Percentiles rank a stretch among this genome's conserved stretches.
Conservation (phyloP, 2,329 filamentous ascomycete genomes). For the Septoria linicola region DNA sequence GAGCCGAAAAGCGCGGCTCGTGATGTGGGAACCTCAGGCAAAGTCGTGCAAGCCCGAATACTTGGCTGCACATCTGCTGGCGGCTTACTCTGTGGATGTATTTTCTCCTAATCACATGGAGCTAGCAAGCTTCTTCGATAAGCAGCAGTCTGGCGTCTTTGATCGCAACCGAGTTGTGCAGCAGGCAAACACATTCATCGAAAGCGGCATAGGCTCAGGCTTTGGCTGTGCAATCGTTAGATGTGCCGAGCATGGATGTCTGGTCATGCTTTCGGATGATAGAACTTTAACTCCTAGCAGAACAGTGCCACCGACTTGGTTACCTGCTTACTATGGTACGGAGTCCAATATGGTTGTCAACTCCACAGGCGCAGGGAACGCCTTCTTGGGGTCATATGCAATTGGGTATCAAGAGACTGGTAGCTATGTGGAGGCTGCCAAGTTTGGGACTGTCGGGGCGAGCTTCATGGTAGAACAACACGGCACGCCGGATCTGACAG, state of each 20-base stretch:
- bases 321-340: slow-evolving; percentile 24
- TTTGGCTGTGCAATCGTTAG: slow-evolving; percentile 27
- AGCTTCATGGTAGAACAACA: slow-evolving; percentile 32
- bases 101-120: slow-evolving; percentile 37
- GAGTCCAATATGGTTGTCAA: slow-evolving; percentile 27
- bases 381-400: slow-evolving; percentile 31
- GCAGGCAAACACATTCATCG: slow-evolving; percentile 26
- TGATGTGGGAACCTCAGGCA: slow-evolving; percentile 35
- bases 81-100: slow-evolving; percentile 24
- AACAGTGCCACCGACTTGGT: slow-evolving; percentile 18
- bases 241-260: slow-evolving; percentile 30
- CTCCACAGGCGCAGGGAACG: slow-evolving; percentile 34
- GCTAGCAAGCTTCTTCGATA: slow-evolving; percentile 28
- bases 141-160: slow-evolving; percentile 5
- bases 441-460: slow-evolving; percentile 31
- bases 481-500: slow-evolving; percentile 42
- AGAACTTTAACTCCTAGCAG: background rate
- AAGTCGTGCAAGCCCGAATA: slow-evolving; percentile 29
- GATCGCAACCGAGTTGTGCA: slow-evolving; percentile 20
- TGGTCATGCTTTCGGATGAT: slow-evolving; percentile 17
- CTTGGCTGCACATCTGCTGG: slow-evolving; percentile 22
- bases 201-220: slow-evolving; percentile 16
- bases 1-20: slow-evolving; percentile 14
- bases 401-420: slow-evolving; percentile 27
- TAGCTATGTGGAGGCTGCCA: slow-evolving; percentile 25